Base-by-base conservation (phyloP, 2,329 filamentous ascomycete species). In the Hymenotorrendiella dingleyae region DNA sequence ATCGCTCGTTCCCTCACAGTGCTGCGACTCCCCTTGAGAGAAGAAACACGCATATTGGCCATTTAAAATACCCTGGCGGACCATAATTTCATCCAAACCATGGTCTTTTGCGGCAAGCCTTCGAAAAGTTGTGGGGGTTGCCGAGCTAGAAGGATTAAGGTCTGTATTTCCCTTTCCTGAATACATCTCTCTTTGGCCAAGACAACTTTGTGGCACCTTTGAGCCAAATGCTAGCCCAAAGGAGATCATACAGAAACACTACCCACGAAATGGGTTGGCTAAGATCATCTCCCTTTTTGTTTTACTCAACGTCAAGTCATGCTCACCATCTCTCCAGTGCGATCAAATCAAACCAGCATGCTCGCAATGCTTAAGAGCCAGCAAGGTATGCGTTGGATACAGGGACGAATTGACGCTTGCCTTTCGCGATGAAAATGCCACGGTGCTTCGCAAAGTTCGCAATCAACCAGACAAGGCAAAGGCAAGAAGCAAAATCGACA, bases 401-500 rank as follows among this genome's bases (percentile, higher is more conserved):
- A 64, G 73, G 28, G 76, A 78, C 52, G 63, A 73, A 33, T 67
- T 74, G 35, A 68, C 74, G 49, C 67, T 76, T 45, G 73, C 74
- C 68, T 76, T 77, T 52, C 68, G 73, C 32, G 71, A 78, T 55
- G 72, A 76, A 57, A 77, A 71, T 53, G 68, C 67, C 19, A 72
- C 73, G 56, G 73, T 76, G 42, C 71, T 74, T 46, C 67, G 69
- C 48, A 76, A 73, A 59, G 72, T 69, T 10, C 38, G 27, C 3
- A 34, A 16, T 9, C 35, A 29, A 28, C 24, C 24, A 10, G 35
- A 16, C 21, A 29, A 30, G 17, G 33, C 35, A 19, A 26, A 16
- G 14, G 22, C 21, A 23, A 34, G 10, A 10, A 26, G 23, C 19
- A 19, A 14, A 7, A 11, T 22, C 7, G 14, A 35, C 16, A 28